phyloP scores from a whole-genome alignment of 1,284 basidiomycete genomes.

The Irpex sp. region DNA sequence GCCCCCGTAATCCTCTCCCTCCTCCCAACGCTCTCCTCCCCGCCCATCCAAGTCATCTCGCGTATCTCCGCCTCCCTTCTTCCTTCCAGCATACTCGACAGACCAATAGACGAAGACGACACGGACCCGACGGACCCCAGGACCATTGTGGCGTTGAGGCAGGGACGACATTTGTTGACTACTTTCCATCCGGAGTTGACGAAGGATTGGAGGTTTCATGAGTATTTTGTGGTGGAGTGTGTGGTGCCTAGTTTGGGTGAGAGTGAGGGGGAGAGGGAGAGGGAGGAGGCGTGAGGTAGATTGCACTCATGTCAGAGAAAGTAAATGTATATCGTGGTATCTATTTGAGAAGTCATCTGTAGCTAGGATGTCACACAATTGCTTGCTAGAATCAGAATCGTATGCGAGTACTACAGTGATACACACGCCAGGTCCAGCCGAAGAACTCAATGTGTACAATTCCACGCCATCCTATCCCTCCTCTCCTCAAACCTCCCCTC shows the following conservation, averaged over 20 bases:
- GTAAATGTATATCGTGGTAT: not conserved
- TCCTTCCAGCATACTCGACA: constrained; percentile 38
- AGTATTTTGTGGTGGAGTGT: constrained; percentile 76
- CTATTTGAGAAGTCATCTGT: not conserved
- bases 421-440: not conserved
- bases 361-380: too few species aligned
- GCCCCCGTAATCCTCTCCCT: constrained; percentile 73
- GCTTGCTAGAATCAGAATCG: too few species aligned
- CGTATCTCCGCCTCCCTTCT: constrained; percentile 62
- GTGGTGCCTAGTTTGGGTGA: constrained; percentile 39
- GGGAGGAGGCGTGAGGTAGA: not conserved
- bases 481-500: too few species aligned
- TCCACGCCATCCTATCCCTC: not conserved
- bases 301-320: not conserved
- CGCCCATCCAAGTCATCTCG: constrained; percentile 67
- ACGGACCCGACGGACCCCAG: constrained; percentile 48
- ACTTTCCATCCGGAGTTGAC: constrained; percentile 96
- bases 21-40: constrained; percentile 37
- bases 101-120: constrained; percentile 30
- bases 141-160: constrained; percentile 82
- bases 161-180: constrained; percentile 84
- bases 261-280: not conserved
- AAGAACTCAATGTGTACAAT: not conserved
- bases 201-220: constrained; percentile 84
- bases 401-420: too few species aligned